Conservation (phyloP, 495 filamentous ascomycete genomes). For the Aspergillus coremiiformis region DNA sequence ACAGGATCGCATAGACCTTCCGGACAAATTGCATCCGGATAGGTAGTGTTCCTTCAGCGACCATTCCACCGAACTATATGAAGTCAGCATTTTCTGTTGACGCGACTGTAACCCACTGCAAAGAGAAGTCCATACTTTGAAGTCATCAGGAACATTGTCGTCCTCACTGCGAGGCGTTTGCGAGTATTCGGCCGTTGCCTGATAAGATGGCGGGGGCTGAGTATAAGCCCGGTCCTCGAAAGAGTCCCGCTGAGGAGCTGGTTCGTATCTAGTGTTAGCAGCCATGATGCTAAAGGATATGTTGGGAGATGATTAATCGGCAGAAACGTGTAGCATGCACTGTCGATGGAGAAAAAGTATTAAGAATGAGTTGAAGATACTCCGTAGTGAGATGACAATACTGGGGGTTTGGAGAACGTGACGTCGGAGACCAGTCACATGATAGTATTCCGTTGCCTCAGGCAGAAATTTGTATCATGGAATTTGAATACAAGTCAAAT, state of each 20-base stretch:
- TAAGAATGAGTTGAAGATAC: background rate
- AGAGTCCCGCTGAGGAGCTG: conserved; percentile 67
- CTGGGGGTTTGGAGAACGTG: conserved; percentile 2
- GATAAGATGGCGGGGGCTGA: conserved; percentile 74
- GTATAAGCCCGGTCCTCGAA: conserved; percentile 60
- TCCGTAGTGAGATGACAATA: background rate
- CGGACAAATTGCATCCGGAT: conserved; percentile 97
- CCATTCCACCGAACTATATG: conserved; percentile 72
- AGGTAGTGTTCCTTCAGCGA: conserved; percentile 86
- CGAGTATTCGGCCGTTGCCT: conserved; percentile 34
- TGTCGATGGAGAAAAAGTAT: background rate
- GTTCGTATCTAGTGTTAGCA: conserved; percentile 60
- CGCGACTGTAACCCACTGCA: background rate
- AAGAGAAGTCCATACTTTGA: conserved; percentile 66
- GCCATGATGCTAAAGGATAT: conserved; percentile 43
- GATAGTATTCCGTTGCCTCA: background rate
- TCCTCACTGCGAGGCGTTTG: conserved; percentile 71
- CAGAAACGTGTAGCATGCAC: conserved; percentile 2
- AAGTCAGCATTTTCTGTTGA: conserved; percentile 8
- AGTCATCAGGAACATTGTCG: conserved; percentile 92
- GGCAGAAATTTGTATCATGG: background rate
- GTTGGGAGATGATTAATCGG: background rate
- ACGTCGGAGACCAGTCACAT: conserved; percentile 5
- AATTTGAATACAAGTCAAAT: too few relatives aligned
- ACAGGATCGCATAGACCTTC: conserved; percentile 84